phyloP scores from a whole-genome alignment of 768 basidiomycete species.

The Xerocomus spinulosus region DNA sequence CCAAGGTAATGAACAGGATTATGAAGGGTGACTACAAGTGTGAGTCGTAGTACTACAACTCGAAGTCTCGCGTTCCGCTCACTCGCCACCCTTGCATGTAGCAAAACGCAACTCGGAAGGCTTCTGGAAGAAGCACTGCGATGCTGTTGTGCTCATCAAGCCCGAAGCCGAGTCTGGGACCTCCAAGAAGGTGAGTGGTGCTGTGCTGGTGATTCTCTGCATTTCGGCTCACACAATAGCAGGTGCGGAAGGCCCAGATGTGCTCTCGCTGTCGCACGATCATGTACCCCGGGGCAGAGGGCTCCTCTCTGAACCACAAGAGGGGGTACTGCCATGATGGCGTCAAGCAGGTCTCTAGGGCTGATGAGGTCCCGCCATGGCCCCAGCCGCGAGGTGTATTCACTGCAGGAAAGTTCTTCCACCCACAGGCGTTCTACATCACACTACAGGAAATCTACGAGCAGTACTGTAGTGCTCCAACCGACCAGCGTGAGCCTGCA shows the following conservation, averaged over 20 bases:
- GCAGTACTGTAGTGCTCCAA: neutral
- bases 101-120: neutral
- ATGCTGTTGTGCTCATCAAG: neutral
- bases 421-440: neutral
- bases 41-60: too few relatives aligned
- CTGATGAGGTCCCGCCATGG: neutral
- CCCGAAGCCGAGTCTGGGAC: neutral
- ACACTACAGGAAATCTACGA: neutral
- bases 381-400: neutral
- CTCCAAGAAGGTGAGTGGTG: neutral
- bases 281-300: neutral
- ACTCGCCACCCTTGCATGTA: neutral
- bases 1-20: constrained; percentile 4
- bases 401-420: neutral
- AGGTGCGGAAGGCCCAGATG: neutral
- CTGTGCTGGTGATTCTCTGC: too few relatives aligned
- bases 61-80: neutral
- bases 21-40: constrained; percentile 11
- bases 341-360: neutral
- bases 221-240: too few relatives aligned
- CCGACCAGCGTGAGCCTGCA: neutral
- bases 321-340: constrained; percentile 1
- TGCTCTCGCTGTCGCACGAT: constrained; percentile 1
- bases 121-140: constrained; percentile 1
- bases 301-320: neutral